Conservation (phyloP, 495 filamentous ascomycete genomes). For the Talaromyces borbonicus region DNA sequence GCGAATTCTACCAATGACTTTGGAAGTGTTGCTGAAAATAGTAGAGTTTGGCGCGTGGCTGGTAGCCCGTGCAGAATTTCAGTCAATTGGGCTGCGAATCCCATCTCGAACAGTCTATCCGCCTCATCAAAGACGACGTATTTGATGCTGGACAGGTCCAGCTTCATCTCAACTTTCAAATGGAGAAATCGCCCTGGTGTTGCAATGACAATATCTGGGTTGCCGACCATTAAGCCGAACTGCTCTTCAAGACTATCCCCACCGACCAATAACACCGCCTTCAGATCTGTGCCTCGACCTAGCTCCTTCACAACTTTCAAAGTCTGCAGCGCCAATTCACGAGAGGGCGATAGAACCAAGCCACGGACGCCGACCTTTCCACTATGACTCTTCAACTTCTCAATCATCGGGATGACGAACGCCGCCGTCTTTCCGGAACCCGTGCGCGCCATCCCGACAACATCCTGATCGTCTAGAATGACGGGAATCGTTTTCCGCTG, state of each 20-base stretch:
- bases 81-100: conserved; percentile 83
- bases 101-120: conserved; percentile 95
- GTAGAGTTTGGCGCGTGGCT: conserved; percentile 70
- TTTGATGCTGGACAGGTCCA: conserved; percentile 73
- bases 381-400: conserved; percentile 85
- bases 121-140: conserved; percentile 98
- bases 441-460: conserved; percentile 95
- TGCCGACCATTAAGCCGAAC: conserved; percentile 82
- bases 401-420: conserved; percentile 96
- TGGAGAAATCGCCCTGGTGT: conserved; percentile 94
- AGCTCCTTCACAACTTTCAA: conserved; percentile 94
- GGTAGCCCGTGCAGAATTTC: conserved; percentile 91
- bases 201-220: conserved; percentile 94
- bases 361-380: conserved; percentile 73
- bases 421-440: conserved; percentile 96
- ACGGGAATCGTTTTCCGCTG: conserved; percentile 94
- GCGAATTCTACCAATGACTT: conserved; percentile 94
- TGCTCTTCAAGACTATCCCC: conserved; percentile 96
- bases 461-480: conserved; percentile 77
- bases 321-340: conserved; percentile 90
- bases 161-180: conserved; percentile 86
- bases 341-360: conserved; percentile 79
- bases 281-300: conserved; percentile 79
- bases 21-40: conserved; percentile 92
- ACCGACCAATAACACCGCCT: conserved; percentile 79